Evolutionary conservation across 73 alveolate species (phyloP).

Genomic region (Blepharisma japonicum): DNA sequence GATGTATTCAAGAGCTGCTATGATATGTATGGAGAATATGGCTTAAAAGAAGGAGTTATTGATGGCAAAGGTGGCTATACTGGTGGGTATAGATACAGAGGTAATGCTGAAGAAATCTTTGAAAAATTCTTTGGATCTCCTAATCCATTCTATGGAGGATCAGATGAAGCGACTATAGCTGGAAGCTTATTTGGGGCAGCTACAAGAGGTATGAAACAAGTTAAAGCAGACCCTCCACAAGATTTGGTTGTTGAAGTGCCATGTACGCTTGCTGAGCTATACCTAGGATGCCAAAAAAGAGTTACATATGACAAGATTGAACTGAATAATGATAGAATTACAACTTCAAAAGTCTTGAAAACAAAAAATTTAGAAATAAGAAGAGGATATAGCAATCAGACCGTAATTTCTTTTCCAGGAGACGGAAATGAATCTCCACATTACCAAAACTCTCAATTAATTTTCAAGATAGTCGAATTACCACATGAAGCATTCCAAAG

Average conservation of each 20-base stretch:
- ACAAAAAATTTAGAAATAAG: conserved; percentile 68
- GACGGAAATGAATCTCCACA: conserved; percentile 81
- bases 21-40: conserved; percentile 89
- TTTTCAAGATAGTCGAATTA: conserved; percentile 68
- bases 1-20: conserved; percentile 66
- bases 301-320: conserved; percentile 59
- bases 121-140: conserved; percentile 91
- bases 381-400: conserved; percentile 75
- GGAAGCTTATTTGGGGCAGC: conserved; percentile 79
- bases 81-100: conserved; percentile 90
- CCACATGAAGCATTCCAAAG: conserved; percentile 68
- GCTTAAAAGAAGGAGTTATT: conserved; percentile 85
- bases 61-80: conserved; percentile 51
- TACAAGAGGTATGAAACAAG: conserved; percentile 57
- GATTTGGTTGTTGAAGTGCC: conserved; percentile 57
- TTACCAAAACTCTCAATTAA: conserved; percentile 53
- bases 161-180: conserved; percentile 42
- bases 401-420: conserved; percentile 62
- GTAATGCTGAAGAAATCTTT: conserved; percentile 93
- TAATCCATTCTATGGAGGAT: conserved; percentile 76
- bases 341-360: conserved; percentile 51
- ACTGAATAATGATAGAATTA: conserved; percentile 75
- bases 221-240: conserved; percentile 44
- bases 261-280: conserved; percentile 80
- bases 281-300: conserved; percentile 77